Conservation (phyloP, 2,329 filamentous ascomycete genomes). For the Diaporthe ilicicola region DNA sequence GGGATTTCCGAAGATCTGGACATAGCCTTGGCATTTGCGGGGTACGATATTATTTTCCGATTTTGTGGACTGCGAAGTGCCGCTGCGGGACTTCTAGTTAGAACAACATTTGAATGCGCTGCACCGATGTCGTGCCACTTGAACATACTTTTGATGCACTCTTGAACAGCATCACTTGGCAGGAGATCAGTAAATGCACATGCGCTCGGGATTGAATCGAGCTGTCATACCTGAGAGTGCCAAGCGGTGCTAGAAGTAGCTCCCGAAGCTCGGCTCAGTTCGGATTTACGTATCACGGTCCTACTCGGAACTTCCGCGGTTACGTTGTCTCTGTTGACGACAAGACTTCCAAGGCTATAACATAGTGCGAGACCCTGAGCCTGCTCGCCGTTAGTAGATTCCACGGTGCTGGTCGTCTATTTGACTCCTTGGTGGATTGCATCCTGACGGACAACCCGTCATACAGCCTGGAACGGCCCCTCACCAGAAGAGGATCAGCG, state of each 20-base stretch:
- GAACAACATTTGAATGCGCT: background rate
- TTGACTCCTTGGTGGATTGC: background rate
- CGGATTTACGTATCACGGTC: constrained; percentile 23
- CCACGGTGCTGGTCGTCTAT: too few species aligned
- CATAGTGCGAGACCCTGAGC: background rate
- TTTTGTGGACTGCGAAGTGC: background rate
- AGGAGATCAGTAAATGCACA: background rate
- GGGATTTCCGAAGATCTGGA: constrained; percentile 14
- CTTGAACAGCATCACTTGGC: background rate
- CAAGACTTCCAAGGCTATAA: background rate
- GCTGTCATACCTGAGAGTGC: background rate
- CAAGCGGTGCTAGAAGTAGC: constrained; percentile 26
- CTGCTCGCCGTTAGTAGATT: too few species aligned
- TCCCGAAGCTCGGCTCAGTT: constrained; percentile 22
- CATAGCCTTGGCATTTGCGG: constrained; percentile 6
- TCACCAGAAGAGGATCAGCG: background rate
- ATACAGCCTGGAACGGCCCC: too few species aligned
- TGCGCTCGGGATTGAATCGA: background rate
- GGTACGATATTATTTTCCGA: constrained; percentile 4
- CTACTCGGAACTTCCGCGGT: constrained; percentile 2
- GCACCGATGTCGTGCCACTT: background rate
- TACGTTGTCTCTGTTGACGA: background rate
- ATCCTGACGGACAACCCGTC: background rate
- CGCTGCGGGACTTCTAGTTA: background rate
- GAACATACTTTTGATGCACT: background rate